Evolutionary conservation across 148 eudicot species (phyloP).

Genomic region (Limonium bicolor): DNA sequence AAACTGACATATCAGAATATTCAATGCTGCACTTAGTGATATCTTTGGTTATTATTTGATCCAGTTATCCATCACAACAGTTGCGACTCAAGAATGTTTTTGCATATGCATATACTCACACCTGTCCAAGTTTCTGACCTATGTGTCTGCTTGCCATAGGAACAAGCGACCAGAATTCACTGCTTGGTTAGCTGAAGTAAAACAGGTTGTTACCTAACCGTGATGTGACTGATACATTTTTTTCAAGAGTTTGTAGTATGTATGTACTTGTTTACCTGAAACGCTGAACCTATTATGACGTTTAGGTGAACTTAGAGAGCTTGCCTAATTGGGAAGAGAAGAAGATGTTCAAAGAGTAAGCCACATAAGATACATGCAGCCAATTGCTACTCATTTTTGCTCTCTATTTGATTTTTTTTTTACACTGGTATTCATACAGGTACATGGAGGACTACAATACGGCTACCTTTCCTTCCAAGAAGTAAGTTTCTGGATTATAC

Average conservation of each 20-base stretch:
- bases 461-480: constrained; percentile 86
- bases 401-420: background rate
- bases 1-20: too few relatives aligned
- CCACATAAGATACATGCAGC: too few relatives aligned
- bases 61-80: too few relatives aligned
- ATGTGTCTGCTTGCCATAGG: constrained; percentile 24
- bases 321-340: constrained; percentile 92
- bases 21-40: too few relatives aligned
- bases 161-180: constrained; percentile 91
- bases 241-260: too few relatives aligned
- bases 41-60: too few relatives aligned
- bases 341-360: constrained; percentile 93
- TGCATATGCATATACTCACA: background rate
- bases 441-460: constrained; percentile 99
- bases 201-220: too few relatives aligned
- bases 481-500: constrained; percentile 33
- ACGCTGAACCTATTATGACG: too few relatives aligned
- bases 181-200: constrained; percentile 84
- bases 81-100: too few relatives aligned
- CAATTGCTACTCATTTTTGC: background rate
- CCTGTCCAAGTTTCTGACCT: background rate
- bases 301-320: constrained; percentile 95
- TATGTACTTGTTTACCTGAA: too few relatives aligned
- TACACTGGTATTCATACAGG: constrained; percentile 31
- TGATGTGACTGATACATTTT: too few relatives aligned